Conservation (phyloP, 2,329 filamentous ascomycete species). For the Talaromyces sp. region DNA sequence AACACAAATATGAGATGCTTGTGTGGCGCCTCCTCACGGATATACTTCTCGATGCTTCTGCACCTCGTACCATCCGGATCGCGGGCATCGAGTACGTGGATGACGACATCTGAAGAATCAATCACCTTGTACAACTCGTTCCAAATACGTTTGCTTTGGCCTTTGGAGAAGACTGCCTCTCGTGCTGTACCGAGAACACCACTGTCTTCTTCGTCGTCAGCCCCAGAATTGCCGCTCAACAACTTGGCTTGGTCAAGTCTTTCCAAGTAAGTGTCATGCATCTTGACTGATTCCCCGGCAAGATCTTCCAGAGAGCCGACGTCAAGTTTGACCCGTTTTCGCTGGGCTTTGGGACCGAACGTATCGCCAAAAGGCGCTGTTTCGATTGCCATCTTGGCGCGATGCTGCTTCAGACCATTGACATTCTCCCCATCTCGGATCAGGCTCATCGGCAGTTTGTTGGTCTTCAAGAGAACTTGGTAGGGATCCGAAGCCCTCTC, state of each 20-base stretch:
- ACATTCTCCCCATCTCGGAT: slow-evolving; percentile 71
- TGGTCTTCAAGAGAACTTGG: slow-evolving; percentile 89
- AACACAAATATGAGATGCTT: slow-evolving; percentile 89
- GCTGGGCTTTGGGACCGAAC: slow-evolving; percentile 87
- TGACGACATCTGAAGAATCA: slow-evolving; percentile 89
- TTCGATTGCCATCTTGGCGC: slow-evolving; percentile 90
- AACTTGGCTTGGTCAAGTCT: slow-evolving; percentile 72
- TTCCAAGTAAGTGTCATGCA: slow-evolving; percentile 75
- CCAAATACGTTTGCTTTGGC: slow-evolving; percentile 93
- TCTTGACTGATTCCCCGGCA: slow-evolving; percentile 70
- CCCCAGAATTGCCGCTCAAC: slow-evolving; percentile 63
- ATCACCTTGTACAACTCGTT: slow-evolving; percentile 96
- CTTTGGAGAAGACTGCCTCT: slow-evolving; percentile 88
- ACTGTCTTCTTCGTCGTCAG: slow-evolving; percentile 44
- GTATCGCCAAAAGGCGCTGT: slow-evolving; percentile 78
- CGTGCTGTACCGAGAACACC: slow-evolving; percentile 57
- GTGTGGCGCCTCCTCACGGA: slow-evolving; percentile 86
- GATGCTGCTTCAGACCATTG: slow-evolving; percentile 85
- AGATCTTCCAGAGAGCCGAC: slow-evolving; percentile 78
- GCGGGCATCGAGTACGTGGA: slow-evolving; percentile 88
- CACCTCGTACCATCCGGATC: slow-evolving; percentile 88
- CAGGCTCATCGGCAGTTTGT: slow-evolving; percentile 93
- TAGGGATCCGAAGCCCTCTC: slow-evolving; percentile 88
- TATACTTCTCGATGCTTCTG: slow-evolving; percentile 85
- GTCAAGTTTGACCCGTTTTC: slow-evolving; percentile 85